Conservation (phyloP, 1,284 basidiomycete genomes). For the Austroboletus niveus region DNA sequence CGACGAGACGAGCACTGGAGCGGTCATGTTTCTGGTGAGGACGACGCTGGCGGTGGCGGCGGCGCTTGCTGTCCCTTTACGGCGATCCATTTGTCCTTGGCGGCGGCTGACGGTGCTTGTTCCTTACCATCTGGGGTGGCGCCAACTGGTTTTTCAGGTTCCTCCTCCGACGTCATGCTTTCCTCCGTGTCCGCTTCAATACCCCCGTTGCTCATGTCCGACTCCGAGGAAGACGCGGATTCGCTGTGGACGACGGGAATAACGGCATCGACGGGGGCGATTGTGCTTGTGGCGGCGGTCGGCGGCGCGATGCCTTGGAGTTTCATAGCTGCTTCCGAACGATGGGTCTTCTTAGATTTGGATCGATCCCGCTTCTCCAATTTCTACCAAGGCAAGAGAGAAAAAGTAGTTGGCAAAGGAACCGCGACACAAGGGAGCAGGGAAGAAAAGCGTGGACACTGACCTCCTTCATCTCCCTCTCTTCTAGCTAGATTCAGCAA, state of each 20-base stretch:
- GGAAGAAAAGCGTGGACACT: conserved; percentile 1
- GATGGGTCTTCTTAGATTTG: conserved; percentile 52
- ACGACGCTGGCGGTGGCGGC: not conserved
- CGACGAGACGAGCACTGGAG: too few species aligned
- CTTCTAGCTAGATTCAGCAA: conserved; percentile 41
- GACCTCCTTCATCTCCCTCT: conserved; percentile 53
- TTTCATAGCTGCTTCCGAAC: conserved; percentile 37
- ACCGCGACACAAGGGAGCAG: not conserved
- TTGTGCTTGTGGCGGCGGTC: conserved; percentile 21
- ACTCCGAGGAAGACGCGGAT: conserved; percentile 49
- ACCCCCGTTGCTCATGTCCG: conserved; percentile 53
- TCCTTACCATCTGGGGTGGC: conserved; percentile 32
- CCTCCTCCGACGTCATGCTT: conserved; percentile 71
- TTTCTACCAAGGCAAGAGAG: conserved; percentile 36
- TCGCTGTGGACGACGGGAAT: conserved; percentile 23
- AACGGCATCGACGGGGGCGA: conserved; percentile 32
- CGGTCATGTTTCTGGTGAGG: conserved; percentile 9
- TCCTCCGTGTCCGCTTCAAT: conserved; percentile 71
- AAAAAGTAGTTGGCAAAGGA: conserved; percentile 1
- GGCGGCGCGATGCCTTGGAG: conserved; percentile 27
- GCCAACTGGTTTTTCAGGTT: conserved; percentile 43
- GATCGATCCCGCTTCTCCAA: conserved; percentile 56
- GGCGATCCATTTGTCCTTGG: conserved; percentile 71
- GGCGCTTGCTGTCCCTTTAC: conserved; percentile 42
- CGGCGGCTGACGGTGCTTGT: not conserved